Conservation (phyloP, 495 filamentous ascomycete species). For the Astrothelium macrocarpum region DNA sequence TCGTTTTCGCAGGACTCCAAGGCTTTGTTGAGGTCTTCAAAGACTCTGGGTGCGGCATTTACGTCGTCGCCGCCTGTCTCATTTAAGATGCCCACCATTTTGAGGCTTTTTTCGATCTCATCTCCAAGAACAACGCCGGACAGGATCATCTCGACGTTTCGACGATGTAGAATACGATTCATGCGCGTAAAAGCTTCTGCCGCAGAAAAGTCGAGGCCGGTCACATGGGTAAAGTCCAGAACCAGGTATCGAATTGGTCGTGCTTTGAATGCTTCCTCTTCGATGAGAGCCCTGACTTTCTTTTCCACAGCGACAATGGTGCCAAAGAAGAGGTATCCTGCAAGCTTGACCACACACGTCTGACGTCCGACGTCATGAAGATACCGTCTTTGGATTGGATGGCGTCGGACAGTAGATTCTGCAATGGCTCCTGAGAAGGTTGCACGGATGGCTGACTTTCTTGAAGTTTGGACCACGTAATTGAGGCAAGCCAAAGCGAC, state of each 20-base stretch:
- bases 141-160: conserved; percentile 67
- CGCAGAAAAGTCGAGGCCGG: conserved; percentile 89
- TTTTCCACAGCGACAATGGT: conserved; percentile 92
- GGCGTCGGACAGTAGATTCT: conserved; percentile 82
- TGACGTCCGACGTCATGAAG: conserved; percentile 76
- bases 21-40: conserved; percentile 83
- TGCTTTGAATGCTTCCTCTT: conserved; percentile 64
- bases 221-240: conserved; percentile 82
- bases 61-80: conserved; percentile 45
- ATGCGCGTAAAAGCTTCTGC: conserved; percentile 90
- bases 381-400: conserved; percentile 79
- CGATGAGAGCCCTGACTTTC: conserved; percentile 67
- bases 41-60: conserved; percentile 51
- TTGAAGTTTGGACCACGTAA: conserved; percentile 82
- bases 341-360: conserved; percentile 79
- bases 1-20: conserved; percentile 94
- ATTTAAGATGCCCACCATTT: conserved; percentile 70
- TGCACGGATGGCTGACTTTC: conserved; percentile 75
- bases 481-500: conserved; percentile 86
- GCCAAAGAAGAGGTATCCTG: conserved; percentile 91
- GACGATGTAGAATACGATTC: conserved; percentile 64
- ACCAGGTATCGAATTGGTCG: conserved; percentile 82
- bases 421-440: conserved; percentile 79
- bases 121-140: conserved; percentile 66
- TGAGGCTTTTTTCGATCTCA: conserved; percentile 64